A percentile compares a stretch with the other conserved stretches of the same genome.
phyloP scores from a whole-genome alignment of 208 protist species.

The Leishmania martiniquensis region DNA sequence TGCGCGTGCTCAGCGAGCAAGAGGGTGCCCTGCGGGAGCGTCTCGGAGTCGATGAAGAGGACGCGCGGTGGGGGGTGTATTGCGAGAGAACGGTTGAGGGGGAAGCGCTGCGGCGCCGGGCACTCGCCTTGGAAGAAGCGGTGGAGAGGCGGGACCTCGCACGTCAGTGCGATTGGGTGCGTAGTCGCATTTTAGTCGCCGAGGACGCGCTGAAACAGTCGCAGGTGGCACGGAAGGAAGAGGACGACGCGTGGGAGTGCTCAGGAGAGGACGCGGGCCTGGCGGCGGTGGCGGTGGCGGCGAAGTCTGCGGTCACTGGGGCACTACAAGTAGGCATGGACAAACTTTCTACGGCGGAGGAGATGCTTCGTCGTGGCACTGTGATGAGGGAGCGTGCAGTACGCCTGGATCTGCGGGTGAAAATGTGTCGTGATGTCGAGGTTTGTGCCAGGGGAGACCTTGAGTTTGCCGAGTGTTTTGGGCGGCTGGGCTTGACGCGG shows the following conservation, averaged over 20 bases:
- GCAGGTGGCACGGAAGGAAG: not conserved
- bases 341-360: slow-evolving; percentile 7
- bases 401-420: slow-evolving; percentile 5
- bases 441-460: slow-evolving; percentile 13
- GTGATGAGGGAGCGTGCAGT: slow-evolving; percentile 4
- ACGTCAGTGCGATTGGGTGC: not conserved
- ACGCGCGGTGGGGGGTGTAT: not conserved
- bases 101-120: not conserved
- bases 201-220: slow-evolving; percentile 14
- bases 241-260: not conserved
- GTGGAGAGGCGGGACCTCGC: not conserved
- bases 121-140: not conserved
- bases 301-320: not conserved
- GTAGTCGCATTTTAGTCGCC: slow-evolving; percentile 10
- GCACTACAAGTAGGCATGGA: not conserved
- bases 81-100: not conserved
- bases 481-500: not conserved
- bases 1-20: slow-evolving; percentile 10
- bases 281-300: not conserved
- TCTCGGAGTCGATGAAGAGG: not conserved
- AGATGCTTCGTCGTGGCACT: not conserved
- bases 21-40: slow-evolving; percentile 2
- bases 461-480: not conserved
- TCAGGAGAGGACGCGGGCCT: not conserved
- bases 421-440: slow-evolving; percentile 14